Conservation (phyloP, 495 filamentous ascomycete genomes). For the Parathielavia hyrcaniae region DNA sequence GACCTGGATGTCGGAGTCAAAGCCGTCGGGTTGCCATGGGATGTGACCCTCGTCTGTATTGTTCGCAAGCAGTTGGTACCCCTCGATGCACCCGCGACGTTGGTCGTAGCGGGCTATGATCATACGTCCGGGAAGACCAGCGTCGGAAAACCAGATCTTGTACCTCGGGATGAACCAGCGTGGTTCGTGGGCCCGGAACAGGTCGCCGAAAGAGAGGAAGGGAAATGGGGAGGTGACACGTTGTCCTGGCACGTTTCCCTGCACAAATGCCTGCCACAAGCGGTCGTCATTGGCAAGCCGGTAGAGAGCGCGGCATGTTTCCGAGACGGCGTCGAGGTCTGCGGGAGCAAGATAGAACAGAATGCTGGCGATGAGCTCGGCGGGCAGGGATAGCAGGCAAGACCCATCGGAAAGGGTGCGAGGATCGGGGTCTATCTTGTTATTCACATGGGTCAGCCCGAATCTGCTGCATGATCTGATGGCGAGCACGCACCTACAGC, state of each 20-base stretch:
- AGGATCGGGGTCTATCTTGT: neutral
- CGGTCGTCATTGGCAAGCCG: slow-evolving; percentile 49
- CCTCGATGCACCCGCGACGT: slow-evolving; percentile 67
- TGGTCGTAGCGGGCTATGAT: slow-evolving; percentile 69
- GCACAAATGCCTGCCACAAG: slow-evolving; percentile 58
- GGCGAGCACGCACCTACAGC: too few species aligned
- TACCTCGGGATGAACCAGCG: slow-evolving; percentile 77
- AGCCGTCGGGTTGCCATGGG: slow-evolving; percentile 55
- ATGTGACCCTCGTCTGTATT: slow-evolving; percentile 46
- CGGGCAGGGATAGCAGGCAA: slow-evolving; percentile 47
- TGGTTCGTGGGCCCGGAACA: slow-evolving; percentile 69
- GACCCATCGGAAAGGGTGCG: neutral
- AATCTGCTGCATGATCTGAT: too few species aligned
- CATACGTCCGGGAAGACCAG: slow-evolving; percentile 59
- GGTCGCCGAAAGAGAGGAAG: slow-evolving; percentile 55
- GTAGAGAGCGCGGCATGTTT: slow-evolving; percentile 51
- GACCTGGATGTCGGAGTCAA: slow-evolving; percentile 50
- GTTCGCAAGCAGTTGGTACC: slow-evolving; percentile 66
- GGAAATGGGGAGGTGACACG: slow-evolving; percentile 50
- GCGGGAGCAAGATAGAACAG: slow-evolving; percentile 53
- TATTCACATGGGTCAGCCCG: too few species aligned
- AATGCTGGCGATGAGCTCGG: slow-evolving; percentile 58
- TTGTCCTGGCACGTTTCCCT: slow-evolving; percentile 53
- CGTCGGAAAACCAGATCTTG: slow-evolving; percentile 83
- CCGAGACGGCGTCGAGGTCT: slow-evolving; percentile 51